phyloP scores from a whole-genome alignment of 441 rosid genomes.

The Adansonia madagascariensis region DNA sequence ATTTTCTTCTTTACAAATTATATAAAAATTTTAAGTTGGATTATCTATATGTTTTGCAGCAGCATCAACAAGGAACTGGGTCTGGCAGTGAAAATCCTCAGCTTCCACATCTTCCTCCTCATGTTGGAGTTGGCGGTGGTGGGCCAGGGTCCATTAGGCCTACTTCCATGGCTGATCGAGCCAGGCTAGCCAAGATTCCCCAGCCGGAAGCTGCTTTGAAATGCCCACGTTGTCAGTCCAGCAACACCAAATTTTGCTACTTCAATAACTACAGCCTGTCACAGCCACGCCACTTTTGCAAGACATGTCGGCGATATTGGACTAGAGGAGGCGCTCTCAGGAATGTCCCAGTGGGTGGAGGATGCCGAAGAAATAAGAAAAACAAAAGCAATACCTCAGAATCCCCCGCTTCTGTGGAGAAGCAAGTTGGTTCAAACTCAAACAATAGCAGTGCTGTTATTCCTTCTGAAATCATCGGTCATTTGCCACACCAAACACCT shows the following conservation, averaged over 20 bases:
- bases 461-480: slow-evolving; percentile 40
- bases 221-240: slow-evolving; percentile 63
- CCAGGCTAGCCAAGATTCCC: slow-evolving; percentile 54
- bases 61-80: slow-evolving; percentile 23
- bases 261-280: slow-evolving; percentile 66
- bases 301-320: slow-evolving; percentile 69
- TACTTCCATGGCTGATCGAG: slow-evolving; percentile 63
- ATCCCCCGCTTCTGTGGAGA: slow-evolving; percentile 23
- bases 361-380: slow-evolving; percentile 63
- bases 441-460: slow-evolving; percentile 24
- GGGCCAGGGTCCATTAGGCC: slow-evolving; percentile 48
- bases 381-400: slow-evolving; percentile 49
- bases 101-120: slow-evolving; percentile 34
- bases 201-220: slow-evolving; percentile 52
- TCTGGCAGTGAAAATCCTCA: slow-evolving; percentile 27
- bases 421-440: slow-evolving; percentile 35
- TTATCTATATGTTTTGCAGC: slow-evolving; percentile 25
- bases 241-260: slow-evolving; percentile 68
- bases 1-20: slow-evolving; percentile 31
- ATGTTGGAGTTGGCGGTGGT: slow-evolving; percentile 32
- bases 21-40: slow-evolving; percentile 5
- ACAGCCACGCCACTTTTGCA: slow-evolving; percentile 73
- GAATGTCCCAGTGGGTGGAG: slow-evolving; percentile 66
- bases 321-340: slow-evolving; percentile 63
- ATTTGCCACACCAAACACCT: slow-evolving; percentile 38